Conservation (phyloP, 768 basidiomycete genomes). For the Naematelia aurantialba region DNA sequence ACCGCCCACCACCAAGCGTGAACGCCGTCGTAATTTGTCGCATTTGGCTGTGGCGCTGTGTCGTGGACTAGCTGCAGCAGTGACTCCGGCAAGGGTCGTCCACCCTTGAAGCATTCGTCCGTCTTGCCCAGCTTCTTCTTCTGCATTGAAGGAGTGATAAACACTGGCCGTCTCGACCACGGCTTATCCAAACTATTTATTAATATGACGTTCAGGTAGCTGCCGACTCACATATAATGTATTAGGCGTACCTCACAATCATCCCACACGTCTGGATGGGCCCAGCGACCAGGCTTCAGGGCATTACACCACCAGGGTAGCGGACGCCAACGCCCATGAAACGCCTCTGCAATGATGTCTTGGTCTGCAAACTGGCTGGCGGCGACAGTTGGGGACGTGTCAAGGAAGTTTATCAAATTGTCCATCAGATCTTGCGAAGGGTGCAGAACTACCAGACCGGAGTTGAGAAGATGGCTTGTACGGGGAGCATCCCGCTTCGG, state of each 20-base stretch:
- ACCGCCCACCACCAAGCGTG: conserved; percentile 49
- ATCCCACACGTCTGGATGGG: conserved; percentile 71
- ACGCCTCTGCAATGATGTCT: conserved; percentile 77
- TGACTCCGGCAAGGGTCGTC: conserved; percentile 13
- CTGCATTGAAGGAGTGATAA: background rate
- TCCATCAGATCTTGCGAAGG: conserved; percentile 63
- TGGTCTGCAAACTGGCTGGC: conserved; percentile 82
- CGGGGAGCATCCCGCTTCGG: conserved; percentile 57
- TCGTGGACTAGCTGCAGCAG: conserved; percentile 19
- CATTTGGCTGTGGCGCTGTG: conserved; percentile 21
- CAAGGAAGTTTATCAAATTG: conserved; percentile 60
- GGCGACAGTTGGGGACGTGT: conserved; percentile 57
- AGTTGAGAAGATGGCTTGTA: conserved; percentile 80
- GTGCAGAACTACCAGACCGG: conserved; percentile 75
- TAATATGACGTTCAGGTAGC: conserved; percentile 1
- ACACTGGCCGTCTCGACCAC: conserved; percentile 37
- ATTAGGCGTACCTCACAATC: conserved; percentile 76
- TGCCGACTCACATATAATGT: conserved; percentile 47
- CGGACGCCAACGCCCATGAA: conserved; percentile 56
- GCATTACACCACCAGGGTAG: conserved; percentile 61
- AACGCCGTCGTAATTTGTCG: conserved; percentile 33
- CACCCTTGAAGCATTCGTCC: background rate
- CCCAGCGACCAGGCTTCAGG: conserved; percentile 70
- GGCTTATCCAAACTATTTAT: conserved; percentile 48
- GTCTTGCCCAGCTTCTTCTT: background rate